Percentiles rank a stretch among this genome's conserved stretches.
These are phyloP conservation scores for Seiridium cupressi DNA, from an alignment of 2,329 filamentous ascomycete species.

Conservation along the genomic window DNA sequence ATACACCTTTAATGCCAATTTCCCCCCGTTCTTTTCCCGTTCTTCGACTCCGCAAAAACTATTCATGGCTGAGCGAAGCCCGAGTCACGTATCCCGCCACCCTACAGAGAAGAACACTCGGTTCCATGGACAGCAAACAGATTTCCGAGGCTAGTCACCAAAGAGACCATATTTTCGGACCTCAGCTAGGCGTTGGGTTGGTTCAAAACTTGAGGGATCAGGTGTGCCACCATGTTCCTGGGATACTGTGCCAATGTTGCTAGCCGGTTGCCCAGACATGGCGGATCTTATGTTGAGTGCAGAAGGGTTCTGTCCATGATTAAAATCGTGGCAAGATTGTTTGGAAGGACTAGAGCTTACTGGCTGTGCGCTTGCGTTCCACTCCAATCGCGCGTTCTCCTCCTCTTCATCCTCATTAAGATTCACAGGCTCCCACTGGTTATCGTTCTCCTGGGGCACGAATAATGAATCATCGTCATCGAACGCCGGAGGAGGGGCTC, in stretches of 20 bases:
- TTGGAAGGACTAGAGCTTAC: constrained; percentile 38
- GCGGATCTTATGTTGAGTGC: constrained; percentile 41
- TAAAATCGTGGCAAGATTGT: neutral
- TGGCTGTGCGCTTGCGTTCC: constrained; percentile 67
- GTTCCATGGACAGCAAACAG: neutral
- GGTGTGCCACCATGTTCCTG: neutral
- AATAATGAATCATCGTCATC: constrained; percentile 68
- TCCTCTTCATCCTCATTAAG: constrained; percentile 59
- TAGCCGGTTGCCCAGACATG: constrained; percentile 23
- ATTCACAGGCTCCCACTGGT: constrained; percentile 69
- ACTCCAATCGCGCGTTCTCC: constrained; percentile 66
- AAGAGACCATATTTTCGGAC: constrained; percentile 49
- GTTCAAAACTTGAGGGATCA: constrained; percentile 50
- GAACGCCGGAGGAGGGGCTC: constrained; percentile 54
- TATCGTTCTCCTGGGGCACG: constrained; percentile 66
- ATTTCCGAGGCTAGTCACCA: constrained; percentile 20
- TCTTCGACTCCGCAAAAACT: too few species aligned
- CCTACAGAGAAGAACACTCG: constrained; percentile 8
- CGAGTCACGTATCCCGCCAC: too few species aligned
- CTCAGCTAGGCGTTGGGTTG: constrained; percentile 73
- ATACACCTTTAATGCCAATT: constrained; percentile 24
- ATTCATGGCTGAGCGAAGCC: too few species aligned
- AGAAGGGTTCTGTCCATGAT: constrained; percentile 37
- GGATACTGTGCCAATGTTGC: constrained; percentile 12
- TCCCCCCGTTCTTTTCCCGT: neutral